A percentile compares a stretch with the other conserved stretches of the same genome.
Conservation (phyloP, 2,329 filamentous ascomycete species). For the Penicillium capsulatum region DNA sequence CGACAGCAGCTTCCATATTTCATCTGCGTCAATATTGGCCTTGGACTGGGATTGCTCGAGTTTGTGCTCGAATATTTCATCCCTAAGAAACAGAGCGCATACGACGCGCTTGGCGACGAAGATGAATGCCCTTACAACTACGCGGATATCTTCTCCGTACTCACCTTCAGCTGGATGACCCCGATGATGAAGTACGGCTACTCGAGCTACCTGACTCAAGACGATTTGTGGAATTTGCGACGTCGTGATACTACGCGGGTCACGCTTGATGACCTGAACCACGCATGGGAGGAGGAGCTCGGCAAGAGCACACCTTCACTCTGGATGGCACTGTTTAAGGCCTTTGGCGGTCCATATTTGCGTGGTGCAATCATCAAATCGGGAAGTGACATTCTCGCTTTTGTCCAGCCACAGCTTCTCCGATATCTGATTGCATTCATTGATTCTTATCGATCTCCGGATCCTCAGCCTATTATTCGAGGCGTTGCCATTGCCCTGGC, state of each 20-base stretch:
- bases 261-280: constrained; percentile 66
- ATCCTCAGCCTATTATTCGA: constrained; percentile 72
- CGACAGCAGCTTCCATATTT: constrained; percentile 67
- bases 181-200: constrained; percentile 96
- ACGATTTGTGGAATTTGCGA: constrained; percentile 90
- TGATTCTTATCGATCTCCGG: constrained; percentile 62
- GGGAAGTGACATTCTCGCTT: constrained; percentile 80
- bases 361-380: constrained; percentile 81
- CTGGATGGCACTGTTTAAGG: constrained; percentile 78
- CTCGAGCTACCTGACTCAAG: constrained; percentile 83
- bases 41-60: constrained; percentile 65
- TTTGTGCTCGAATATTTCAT: constrained; percentile 82
- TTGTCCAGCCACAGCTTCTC: constrained; percentile 85
- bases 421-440: constrained; percentile 81
- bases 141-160: constrained; percentile 84
- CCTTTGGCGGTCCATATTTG: constrained; percentile 80
- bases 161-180: constrained; percentile 99
- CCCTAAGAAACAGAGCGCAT: constrained; percentile 69
- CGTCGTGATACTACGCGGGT: constrained; percentile 71
- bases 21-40: constrained; percentile 65
- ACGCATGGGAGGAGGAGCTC: constrained; percentile 73
- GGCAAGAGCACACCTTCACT: constrained; percentile 71
- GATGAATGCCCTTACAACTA: constrained; percentile 77
- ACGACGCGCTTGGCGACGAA: constrained; percentile 61
- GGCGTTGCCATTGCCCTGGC: constrained; percentile 82